Base-by-base conservation (phyloP, 176 grass and related monocot species). In the Puya raimondii region DNA sequence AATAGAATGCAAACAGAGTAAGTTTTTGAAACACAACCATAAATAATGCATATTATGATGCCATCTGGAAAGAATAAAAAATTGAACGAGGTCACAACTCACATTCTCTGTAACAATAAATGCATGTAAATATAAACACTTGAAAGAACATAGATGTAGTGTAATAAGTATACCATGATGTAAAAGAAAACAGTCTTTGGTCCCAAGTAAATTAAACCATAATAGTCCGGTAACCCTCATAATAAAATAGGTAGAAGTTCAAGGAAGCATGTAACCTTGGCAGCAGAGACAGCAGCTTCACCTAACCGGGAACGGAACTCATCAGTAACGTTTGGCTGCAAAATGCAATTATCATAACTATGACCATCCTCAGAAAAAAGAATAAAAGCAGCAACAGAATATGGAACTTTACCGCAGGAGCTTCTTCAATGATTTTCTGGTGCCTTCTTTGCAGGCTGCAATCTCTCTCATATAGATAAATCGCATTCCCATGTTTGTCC, bases 351-450 rank as follows among this genome's bases (percentile, higher is more conserved):
- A 83, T 57, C 12, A 29, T 29, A 80, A 58, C 65, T 59, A 70
- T 64, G 57, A 67, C 12, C n/a, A 10, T 79, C 70, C 9, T 64
- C 54, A 4, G 48, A 78, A 79, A 15, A 11, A 67, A 80, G 47
- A 54, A 74, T 63, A 11, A 29, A 1, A 68, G 23, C 27, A 82
- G 54, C 72, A 47, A 64, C 12, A 51, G 69, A 1, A 67, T 69
- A 69, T 72, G 51, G 66, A 87, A 69, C 54, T 83, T 81, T 89
- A 96, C 93, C 68, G 93, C 93, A 17, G 93, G 93, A 65, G 93
- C 93, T 78, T 96, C 93, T 81, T 96, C 93, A 1, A 96, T 96
- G 49, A 96, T 96, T 64, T 96, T 96, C 50, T 96, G 93, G 74
- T 92, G 88, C 79, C 93, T 89, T 84, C 93, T 89, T 72, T 96